Base-by-base conservation (phyloP, 1,284 basidiomycete species). In the Pholiota adiposa region DNA sequence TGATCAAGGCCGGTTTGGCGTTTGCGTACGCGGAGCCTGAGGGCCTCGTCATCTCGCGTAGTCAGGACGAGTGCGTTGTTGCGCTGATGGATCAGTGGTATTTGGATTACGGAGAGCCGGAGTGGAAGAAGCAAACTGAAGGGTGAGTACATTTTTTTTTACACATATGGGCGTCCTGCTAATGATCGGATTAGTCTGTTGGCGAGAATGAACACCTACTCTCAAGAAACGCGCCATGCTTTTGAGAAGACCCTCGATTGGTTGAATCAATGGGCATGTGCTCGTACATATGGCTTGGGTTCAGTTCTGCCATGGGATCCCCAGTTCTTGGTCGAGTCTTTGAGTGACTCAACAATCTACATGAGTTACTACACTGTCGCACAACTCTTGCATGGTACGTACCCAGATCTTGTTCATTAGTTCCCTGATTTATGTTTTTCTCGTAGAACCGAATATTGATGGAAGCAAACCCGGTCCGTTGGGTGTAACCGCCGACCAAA, bases 41-140 rank as follows among this genome's bases (percentile, higher is more conserved):
- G 77, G 94, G 93, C 58, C 76, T 93, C 71, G 91, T 98, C 71
- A 88, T 96, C 71, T 94, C 92, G 59, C 84, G 97, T 54, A 94
- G 91, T 75, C 88, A 85, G 21, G 97, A 99, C 72, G 97, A 98
- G 77, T 99, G 97, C 79, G 93, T 98, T 34, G 96, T 99, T 60
- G 96, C 97, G 5, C 81, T 99, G 64, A 97, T 96, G 85, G 97
- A 99, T 74, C 97, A 99, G 77, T 99, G 97, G 96, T 99, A 99
- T 78, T 80, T 99, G 73, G 96, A 99, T 78, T 99, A 99, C 72
- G 97, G 97, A 69, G 96, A 98, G 80, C 73, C 87, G 2, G 74
- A 76, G 40, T 99, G 97, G 97, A 92, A 90, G 75, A 86, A 84
- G 16, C 83, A 93, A 70, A 89, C 95, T 6, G 91, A 96, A 74